phyloP scores from a whole-genome alignment of 768 basidiomycete genomes.

The Vararia minispora region DNA sequence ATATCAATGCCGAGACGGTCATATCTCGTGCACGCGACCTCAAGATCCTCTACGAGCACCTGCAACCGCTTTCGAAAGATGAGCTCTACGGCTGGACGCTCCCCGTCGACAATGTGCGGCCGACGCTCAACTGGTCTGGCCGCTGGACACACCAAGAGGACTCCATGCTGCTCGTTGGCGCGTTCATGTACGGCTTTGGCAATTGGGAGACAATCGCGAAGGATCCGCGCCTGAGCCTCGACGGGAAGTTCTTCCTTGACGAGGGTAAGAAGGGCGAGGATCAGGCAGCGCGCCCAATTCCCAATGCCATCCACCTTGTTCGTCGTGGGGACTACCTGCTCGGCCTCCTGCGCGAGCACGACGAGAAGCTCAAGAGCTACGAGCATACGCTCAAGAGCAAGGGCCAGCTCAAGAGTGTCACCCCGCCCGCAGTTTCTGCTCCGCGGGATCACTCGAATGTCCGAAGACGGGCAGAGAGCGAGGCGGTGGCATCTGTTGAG shows the following conservation, averaged over 20 bases:
- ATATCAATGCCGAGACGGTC: constrained; percentile 97
- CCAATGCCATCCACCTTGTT: constrained; percentile 96
- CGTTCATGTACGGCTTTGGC: constrained; percentile 88
- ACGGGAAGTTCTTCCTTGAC: constrained; percentile 95
- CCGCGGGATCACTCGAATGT: constrained; percentile 49
- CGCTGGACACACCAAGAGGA: constrained; percentile 91
- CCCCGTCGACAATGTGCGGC: constrained; percentile 87
- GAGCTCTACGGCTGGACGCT: constrained; percentile 78
- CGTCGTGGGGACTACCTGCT: constrained; percentile 93
- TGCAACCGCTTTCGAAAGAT: constrained; percentile 46
- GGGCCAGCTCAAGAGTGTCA: constrained; percentile 58
- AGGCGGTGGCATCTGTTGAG: constrained; percentile 74
- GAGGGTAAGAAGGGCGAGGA: constrained; percentile 95
- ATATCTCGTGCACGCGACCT: constrained; percentile 84
- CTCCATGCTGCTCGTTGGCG: constrained; percentile 89
- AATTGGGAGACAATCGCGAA: constrained; percentile 95
- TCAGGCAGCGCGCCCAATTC: constrained; percentile 74
- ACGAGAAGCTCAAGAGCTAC: constrained; percentile 84
- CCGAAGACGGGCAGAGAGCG: constrained; percentile 77
- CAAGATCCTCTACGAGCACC: constrained; percentile 73
- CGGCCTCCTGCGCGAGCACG: constrained; percentile 72
- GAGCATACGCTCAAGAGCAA: constrained; percentile 68
- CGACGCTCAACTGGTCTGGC: constrained; percentile 93
- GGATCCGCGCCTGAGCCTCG: constrained; percentile 71
- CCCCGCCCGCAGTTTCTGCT: constrained; percentile 68